Evolutionary conservation across 2,329 filamentous ascomycete species (phyloP).

Genomic region (Trichoderma asperellum): DNA sequence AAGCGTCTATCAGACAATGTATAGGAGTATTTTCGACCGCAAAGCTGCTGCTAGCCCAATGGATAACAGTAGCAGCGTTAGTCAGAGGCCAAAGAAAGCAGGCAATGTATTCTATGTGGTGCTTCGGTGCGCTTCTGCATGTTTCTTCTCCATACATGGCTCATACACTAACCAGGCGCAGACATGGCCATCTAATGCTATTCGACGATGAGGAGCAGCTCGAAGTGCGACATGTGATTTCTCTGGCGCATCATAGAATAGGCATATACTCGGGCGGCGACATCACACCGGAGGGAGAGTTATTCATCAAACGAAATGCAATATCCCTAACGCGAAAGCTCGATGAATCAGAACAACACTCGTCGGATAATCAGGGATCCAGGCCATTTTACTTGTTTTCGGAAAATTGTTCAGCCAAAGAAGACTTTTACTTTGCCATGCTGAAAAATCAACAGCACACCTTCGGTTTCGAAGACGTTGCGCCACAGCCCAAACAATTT

Average conservation of each 20-base stretch:
- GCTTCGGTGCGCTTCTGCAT: conserved; percentile 63
- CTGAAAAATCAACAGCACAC: conserved; percentile 80
- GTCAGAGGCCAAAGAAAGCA: conserved; percentile 64
- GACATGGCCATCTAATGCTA: conserved; percentile 94
- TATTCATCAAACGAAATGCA: conserved; percentile 94
- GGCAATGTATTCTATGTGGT: conserved; percentile 95
- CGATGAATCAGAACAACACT: conserved; percentile 55
- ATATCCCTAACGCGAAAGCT: conserved; percentile 74
- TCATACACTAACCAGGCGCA: conserved; percentile 40
- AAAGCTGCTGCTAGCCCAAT: conserved; percentile 57
- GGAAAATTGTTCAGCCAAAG: conserved; percentile 93
- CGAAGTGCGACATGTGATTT: conserved; percentile 95
- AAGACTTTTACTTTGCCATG: conserved; percentile 96
- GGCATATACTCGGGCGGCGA: conserved; percentile 82
- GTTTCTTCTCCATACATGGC: neutral
- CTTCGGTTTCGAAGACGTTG: conserved; percentile 55
- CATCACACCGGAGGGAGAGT: conserved; percentile 81
- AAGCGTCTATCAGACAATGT: conserved; percentile 98
- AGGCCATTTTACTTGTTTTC: conserved; percentile 94
- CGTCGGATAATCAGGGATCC: conserved; percentile 61
- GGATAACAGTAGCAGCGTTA: conserved; percentile 55
- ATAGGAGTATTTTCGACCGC: conserved; percentile 90
- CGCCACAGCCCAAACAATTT: conserved; percentile 73
- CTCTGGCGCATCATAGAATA: conserved; percentile 83
- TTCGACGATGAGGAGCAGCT: conserved; percentile 95